These are phyloP conservation scores for Rhizopogon vinicolor DNA, from an alignment of 768 basidiomycete genomes.

Conservation along the genomic window DNA sequence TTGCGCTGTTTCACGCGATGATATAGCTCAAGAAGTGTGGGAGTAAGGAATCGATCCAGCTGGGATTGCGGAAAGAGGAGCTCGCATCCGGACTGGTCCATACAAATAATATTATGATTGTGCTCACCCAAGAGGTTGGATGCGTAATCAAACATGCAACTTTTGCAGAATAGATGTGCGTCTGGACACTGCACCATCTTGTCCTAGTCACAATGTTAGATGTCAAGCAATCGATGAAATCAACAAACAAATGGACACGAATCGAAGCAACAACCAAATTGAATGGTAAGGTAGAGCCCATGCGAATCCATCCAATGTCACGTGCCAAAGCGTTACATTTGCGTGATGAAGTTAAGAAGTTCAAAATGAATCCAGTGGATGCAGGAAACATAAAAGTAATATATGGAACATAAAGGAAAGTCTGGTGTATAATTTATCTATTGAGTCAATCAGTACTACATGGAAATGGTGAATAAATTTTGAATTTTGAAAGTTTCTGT, in stretches of 20 bases:
- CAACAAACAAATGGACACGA: constrained; percentile 51
- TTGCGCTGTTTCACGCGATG: constrained; percentile 65
- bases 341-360: too few species aligned
- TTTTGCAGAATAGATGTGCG: constrained; percentile 72
- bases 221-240: not conserved
- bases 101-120: constrained; percentile 57
- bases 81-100: constrained; percentile 66
- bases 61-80: constrained; percentile 57
- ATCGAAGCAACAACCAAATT: constrained; percentile 79
- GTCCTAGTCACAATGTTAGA: constrained; percentile 35
- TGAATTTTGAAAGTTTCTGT: too few species aligned
- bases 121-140: constrained; percentile 56
- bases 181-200: constrained; percentile 83
- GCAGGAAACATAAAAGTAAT: too few species aligned
- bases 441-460: too few species aligned
- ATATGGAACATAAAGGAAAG: too few species aligned
- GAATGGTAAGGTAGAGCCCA: too few species aligned
- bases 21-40: constrained; percentile 61
- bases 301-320: too few species aligned
- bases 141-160: constrained; percentile 60
- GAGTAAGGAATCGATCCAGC: constrained; percentile 53
- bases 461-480: too few species aligned
- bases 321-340: too few species aligned
- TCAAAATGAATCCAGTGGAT: too few species aligned
- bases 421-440: too few species aligned